A percentile compares a stretch with the other conserved stretches of the same genome.
Conservation (phyloP, 2,329 filamentous ascomycete species). For the Cordyceps militaris region DNA sequence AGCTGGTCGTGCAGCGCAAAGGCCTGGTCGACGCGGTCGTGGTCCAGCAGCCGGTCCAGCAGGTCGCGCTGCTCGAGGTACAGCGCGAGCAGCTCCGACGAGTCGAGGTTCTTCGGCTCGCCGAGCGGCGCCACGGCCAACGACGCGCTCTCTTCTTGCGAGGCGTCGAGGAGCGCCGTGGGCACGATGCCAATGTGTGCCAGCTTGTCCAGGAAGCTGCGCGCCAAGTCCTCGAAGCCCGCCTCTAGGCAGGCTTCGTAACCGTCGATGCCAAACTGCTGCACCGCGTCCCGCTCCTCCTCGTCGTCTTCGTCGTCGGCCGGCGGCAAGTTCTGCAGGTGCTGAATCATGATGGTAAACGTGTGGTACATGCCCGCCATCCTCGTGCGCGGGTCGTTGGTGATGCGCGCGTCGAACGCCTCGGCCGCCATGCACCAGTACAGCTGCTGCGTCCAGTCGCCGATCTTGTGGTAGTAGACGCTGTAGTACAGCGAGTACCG, state of each 20-base stretch:
- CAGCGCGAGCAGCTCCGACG: background rate
- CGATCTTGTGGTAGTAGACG: slow-evolving; percentile 1
- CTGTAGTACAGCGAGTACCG: background rate
- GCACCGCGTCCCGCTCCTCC: background rate
- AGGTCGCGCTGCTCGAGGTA: background rate
- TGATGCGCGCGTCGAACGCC: background rate
- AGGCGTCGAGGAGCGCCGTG: background rate
- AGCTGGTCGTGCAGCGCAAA: background rate
- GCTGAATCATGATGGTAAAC: background rate
- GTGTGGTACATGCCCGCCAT: background rate
- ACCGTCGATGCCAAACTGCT: background rate
- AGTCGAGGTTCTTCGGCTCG: background rate
- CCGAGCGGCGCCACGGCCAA: background rate
- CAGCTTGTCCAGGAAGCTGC: background rate
- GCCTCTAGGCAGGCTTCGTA: background rate
- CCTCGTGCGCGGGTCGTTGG: background rate
- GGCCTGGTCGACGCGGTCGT: background rate
- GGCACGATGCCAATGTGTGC: background rate
- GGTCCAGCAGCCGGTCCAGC: background rate
- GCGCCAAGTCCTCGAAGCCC: slow-evolving; percentile 1
- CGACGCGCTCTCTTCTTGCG: background rate
- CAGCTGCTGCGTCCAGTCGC: background rate
- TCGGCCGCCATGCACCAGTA: background rate
- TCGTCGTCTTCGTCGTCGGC: background rate
- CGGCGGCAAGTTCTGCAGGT: background rate